Percentiles rank a stretch among this genome's conserved stretches.
Conservation (phyloP, 495 filamentous ascomycete species). For the Penicillium maclennaniae region DNA sequence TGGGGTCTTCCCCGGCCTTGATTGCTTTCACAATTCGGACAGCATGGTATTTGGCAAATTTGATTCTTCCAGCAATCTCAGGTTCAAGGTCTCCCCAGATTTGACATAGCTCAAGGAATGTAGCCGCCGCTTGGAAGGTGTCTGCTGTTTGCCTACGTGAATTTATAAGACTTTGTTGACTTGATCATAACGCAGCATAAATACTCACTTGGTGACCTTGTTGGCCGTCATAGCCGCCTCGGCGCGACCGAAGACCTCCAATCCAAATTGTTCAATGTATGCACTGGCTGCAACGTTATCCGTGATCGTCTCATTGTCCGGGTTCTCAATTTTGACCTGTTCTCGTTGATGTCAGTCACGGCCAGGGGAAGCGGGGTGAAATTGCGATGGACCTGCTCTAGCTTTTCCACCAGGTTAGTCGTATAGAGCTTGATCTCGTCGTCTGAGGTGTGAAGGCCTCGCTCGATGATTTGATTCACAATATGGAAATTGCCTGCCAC, state of each 20-base stretch:
- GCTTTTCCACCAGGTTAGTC: slow-evolving; percentile 80
- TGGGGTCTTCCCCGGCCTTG: slow-evolving; percentile 89
- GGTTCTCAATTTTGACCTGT: slow-evolving; percentile 63
- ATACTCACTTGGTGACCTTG: slow-evolving; percentile 52
- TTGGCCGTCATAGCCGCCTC: slow-evolving; percentile 77
- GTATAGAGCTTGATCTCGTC: slow-evolving; percentile 75
- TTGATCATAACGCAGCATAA: not conserved
- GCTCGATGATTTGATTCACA: slow-evolving; percentile 82
- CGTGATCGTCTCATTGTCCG: slow-evolving; percentile 65
- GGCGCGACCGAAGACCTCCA: slow-evolving; percentile 80
- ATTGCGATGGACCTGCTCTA: slow-evolving; percentile 65
- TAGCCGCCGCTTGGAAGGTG: slow-evolving; percentile 86
- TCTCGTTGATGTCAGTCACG: slow-evolving; percentile 2
- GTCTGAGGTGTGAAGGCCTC: slow-evolving; percentile 69
- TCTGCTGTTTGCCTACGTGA: slow-evolving; percentile 76
- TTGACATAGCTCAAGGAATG: slow-evolving; percentile 81
- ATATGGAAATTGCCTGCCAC: slow-evolving; percentile 82
- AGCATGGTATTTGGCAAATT: slow-evolving; percentile 95
- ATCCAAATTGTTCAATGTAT: slow-evolving; percentile 89
- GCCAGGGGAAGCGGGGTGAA: not conserved
- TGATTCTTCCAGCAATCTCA: slow-evolving; percentile 82
- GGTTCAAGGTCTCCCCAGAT: slow-evolving; percentile 74
- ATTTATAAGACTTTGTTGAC: slow-evolving; percentile 16
- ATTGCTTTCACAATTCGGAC: slow-evolving; percentile 85
- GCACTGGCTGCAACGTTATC: slow-evolving; percentile 84